These are phyloP conservation scores for Eucalyptus globulus DNA, from an alignment of 345 rosid genomes.

Conservation along the genomic window DNA sequence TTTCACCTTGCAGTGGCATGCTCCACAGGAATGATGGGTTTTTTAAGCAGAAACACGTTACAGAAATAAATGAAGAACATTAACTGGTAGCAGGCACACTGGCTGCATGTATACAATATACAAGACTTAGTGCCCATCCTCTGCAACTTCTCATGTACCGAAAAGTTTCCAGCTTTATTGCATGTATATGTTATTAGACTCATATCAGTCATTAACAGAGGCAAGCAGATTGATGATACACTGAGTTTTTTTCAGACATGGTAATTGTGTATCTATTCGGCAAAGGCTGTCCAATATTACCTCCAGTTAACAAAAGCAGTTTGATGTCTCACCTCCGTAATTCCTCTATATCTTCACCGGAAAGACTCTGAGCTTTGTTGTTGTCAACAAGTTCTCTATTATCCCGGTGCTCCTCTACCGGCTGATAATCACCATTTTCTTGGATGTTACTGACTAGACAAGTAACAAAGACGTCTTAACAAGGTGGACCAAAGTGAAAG, in stretches of 20 bases:
- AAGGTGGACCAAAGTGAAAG: not conserved
- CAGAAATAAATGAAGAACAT: not conserved
- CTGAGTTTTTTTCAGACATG: not conserved
- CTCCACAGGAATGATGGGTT: not conserved
- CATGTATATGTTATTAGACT: not conserved
- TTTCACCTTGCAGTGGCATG: not conserved
- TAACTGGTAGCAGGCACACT: not conserved
- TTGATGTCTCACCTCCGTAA: conserved; percentile 43
- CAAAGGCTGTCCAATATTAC: not conserved
- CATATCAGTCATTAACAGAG: not conserved
- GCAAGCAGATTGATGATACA: not conserved
- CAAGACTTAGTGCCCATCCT: not conserved
- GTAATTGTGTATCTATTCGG: not conserved
- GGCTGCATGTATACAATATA: not conserved
- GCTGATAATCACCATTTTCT: conserved; percentile 20
- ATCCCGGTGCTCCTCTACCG: conserved; percentile 43
- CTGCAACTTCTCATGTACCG: not conserved
- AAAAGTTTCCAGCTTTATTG: not conserved
- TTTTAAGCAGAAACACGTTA: not conserved
- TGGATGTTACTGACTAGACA: conserved; percentile 13
- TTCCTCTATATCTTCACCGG: conserved; percentile 74
- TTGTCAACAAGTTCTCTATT: conserved; percentile 70
- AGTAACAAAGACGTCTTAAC: not conserved
- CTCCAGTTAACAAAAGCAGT: not conserved
- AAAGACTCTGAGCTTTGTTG: conserved; percentile 71